Evolutionary conservation across 2,329 filamentous ascomycete genomes (phyloP).

Genomic region (Pseudogymnoascus sp.): DNA sequence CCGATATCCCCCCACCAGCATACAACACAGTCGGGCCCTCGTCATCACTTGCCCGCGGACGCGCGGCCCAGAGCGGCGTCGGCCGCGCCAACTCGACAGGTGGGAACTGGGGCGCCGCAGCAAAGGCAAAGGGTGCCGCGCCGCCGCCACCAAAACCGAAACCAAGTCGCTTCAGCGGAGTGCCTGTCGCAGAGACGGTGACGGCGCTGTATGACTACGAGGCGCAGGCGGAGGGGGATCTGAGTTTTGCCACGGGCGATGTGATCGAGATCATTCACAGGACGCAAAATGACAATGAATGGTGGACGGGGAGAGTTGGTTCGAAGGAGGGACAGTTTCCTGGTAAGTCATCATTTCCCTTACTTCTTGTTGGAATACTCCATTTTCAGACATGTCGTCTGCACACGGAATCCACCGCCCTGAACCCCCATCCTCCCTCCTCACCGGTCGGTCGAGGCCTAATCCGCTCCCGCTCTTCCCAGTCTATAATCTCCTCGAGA

Average conservation of each 20-base stretch:
- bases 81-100: constrained; percentile 36
- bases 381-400: neutral
- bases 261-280: constrained; percentile 79
- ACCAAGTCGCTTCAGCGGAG: constrained; percentile 63
- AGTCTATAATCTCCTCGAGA: neutral
- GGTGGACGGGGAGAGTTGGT: constrained; percentile 82
- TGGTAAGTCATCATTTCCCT: constrained; percentile 52
- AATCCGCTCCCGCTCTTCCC: neutral
- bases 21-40: constrained; percentile 46
- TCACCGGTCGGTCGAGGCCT: neutral
- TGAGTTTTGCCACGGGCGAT: constrained; percentile 85
- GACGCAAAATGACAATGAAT: constrained; percentile 91
- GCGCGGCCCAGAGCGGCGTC: too few species aligned
- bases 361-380: neutral
- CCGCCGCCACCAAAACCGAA: constrained; percentile 72
- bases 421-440: neutral
- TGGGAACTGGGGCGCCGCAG: constrained; percentile 40
- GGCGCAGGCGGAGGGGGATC: constrained; percentile 86
- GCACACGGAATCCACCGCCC: neutral
- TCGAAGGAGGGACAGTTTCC: constrained; percentile 89
- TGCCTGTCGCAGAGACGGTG: constrained; percentile 64
- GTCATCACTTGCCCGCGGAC: constrained; percentile 28
- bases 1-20: constrained; percentile 61
- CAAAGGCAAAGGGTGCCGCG: constrained; percentile 61
- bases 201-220: constrained; percentile 96